phyloP scores from a whole-genome alignment of 306 rosid genomes.

The Cicer pinnatifidum region DNA sequence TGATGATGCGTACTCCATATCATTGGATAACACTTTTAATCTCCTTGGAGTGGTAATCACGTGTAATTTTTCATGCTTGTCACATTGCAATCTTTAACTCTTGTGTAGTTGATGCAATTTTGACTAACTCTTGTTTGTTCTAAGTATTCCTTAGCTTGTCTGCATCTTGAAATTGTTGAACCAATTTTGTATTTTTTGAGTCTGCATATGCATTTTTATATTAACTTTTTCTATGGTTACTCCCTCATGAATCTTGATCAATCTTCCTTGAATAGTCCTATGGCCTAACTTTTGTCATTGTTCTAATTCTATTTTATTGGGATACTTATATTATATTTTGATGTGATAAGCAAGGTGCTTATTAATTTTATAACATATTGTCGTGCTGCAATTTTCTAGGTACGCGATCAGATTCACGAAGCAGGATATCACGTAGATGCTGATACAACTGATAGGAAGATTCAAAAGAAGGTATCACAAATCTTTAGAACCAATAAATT shows the following conservation, averaged over 20 bases:
- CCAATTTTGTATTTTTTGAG: conserved; percentile 11
- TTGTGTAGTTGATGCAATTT: conserved; percentile 12
- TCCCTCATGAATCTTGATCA: conserved; percentile 11
- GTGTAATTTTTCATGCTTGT: neutral
- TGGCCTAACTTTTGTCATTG: conserved; percentile 26
- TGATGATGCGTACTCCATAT: conserved; percentile 48
- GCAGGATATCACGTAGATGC: conserved; percentile 82
- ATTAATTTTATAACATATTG: conserved; percentile 8
- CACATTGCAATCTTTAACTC: neutral
- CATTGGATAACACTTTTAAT: conserved; percentile 2
- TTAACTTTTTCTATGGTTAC: conserved; percentile 9
- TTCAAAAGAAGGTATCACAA: conserved; percentile 78
- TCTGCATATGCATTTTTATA: conserved; percentile 9
- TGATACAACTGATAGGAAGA: conserved; percentile 86
- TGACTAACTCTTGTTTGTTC: neutral
- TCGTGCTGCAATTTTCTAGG: conserved; percentile 56
- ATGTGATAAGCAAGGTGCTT: conserved; percentile 7
- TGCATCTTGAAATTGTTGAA: conserved; percentile 24
- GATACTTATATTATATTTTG: neutral
- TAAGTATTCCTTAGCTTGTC: conserved; percentile 24
- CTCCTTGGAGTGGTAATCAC: neutral
- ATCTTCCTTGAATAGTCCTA: conserved; percentile 22
- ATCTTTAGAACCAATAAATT: neutral
- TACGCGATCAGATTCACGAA: conserved; percentile 68
- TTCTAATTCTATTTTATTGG: conserved; percentile 10